phyloP scores from a whole-genome alignment of 2,329 filamentous ascomycete genomes.

The Ceratocystis cubensis region DNA sequence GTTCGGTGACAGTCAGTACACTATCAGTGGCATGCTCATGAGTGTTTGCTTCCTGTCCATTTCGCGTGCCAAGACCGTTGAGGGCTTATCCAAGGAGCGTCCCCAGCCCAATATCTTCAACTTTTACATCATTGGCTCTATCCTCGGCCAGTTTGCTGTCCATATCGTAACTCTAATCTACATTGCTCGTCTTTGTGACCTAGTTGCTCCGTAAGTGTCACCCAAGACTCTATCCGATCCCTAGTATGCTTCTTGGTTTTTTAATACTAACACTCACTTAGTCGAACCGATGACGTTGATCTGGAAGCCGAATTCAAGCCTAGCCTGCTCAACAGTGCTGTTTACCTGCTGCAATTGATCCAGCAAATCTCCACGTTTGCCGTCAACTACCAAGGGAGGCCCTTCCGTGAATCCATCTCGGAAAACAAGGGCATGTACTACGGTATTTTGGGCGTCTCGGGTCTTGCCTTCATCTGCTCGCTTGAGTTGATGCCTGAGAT shows the following conservation, averaged over 20 bases:
- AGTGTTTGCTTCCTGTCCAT: slow-evolving; percentile 98
- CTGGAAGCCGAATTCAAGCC: slow-evolving; percentile 91
- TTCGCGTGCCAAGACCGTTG: slow-evolving; percentile 91
- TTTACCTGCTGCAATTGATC: slow-evolving; percentile 94
- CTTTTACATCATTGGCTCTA: slow-evolving; percentile 94
- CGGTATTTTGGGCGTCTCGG: slow-evolving; percentile 80
- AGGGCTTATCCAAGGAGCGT: slow-evolving; percentile 88
- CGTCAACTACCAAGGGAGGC: slow-evolving; percentile 97
- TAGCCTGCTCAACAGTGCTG: slow-evolving; percentile 87
- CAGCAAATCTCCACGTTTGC: slow-evolving; percentile 98
- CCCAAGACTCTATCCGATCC: too few relatives aligned
- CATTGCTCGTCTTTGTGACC: slow-evolving; percentile 78
- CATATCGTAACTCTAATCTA: slow-evolving; percentile 93
- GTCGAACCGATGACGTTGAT: slow-evolving; percentile 53
- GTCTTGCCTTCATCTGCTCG: slow-evolving; percentile 83
- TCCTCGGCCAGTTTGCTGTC: slow-evolving; percentile 91
- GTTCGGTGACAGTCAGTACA: slow-evolving; percentile 96
- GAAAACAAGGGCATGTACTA: slow-evolving; percentile 99
- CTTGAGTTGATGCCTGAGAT: slow-evolving; percentile 93
- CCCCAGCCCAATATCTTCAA: slow-evolving; percentile 99
- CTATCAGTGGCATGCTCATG: slow-evolving; percentile 99
- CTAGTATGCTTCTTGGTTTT: too few relatives aligned
- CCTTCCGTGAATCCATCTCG: slow-evolving; percentile 88
- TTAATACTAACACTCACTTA: slow-evolving; percentile 27
- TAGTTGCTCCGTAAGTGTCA: slow-evolving; percentile 62